Evolutionary conservation across 2,329 filamentous ascomycete species (phyloP).

Genomic region (Claviceps sp.): DNA sequence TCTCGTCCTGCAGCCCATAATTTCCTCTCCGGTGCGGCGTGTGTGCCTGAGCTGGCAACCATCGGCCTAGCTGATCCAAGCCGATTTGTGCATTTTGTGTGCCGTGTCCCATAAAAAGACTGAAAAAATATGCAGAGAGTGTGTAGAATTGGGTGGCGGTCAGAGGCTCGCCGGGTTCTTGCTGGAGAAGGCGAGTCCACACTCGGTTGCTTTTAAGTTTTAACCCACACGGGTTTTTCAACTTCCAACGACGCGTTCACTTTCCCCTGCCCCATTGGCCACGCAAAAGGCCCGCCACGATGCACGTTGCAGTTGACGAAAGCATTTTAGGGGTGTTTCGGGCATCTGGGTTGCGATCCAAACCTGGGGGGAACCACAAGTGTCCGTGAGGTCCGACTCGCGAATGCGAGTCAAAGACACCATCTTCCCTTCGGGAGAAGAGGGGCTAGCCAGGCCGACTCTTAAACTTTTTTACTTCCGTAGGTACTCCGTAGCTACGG

Average conservation of each 20-base stretch:
- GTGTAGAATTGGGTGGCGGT: not conserved
- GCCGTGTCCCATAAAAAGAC: conserved; percentile 2
- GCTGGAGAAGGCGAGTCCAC: not conserved
- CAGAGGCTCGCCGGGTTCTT: not conserved
- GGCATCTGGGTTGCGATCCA: conserved; percentile 1
- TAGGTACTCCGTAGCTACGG: not conserved
- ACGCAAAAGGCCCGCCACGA: not conserved
- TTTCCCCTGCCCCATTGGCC: not conserved
- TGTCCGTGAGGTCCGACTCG: conserved; percentile 1
- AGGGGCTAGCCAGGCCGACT: not conserved
- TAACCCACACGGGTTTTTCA: not conserved
- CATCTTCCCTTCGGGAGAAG: not conserved
- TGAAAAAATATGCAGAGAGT: not conserved
- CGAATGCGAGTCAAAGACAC: conserved; percentile 2
- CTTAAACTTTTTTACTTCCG: not conserved
- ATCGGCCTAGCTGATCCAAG: not conserved
- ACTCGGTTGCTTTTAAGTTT: not conserved
- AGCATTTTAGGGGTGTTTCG: not conserved
- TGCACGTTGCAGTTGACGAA: not conserved
- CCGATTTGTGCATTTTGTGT: not conserved
- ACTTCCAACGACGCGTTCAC: not conserved
- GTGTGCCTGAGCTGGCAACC: not conserved
- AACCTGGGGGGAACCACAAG: not conserved
- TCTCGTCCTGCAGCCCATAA: conserved; percentile 4
- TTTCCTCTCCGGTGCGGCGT: not conserved